Evolutionary conservation across 345 rosid genomes (phyloP).

Genomic region (Brassica cretica): DNA sequence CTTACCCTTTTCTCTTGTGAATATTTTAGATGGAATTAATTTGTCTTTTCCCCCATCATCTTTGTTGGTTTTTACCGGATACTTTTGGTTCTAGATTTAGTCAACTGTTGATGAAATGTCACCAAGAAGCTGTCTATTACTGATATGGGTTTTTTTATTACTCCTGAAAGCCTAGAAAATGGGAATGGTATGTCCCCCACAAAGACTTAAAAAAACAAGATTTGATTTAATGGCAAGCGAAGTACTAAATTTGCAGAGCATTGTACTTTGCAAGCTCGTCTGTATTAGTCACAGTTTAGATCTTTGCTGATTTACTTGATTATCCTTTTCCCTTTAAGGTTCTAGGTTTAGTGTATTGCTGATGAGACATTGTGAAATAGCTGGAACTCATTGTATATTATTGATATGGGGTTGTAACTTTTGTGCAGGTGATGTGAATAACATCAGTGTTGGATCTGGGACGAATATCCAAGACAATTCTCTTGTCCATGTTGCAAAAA

Average conservation of each 20-base stretch:
- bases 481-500: conserved; percentile 94
- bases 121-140: no score
- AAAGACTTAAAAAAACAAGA: background rate
- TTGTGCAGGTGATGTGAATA: conserved; percentile 78
- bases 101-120: no score
- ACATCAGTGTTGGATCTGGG: conserved; percentile 79
- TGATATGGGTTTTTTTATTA: no score
- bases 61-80: background rate
- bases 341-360: background rate
- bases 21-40: no score
- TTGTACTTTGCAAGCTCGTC: background rate
- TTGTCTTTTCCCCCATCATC: background rate
- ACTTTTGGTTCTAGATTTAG: no score
- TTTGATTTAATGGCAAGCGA: background rate
- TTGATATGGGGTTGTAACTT: conserved; percentile 10
- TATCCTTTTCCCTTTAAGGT: background rate
- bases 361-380: background rate
- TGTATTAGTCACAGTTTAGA: background rate
- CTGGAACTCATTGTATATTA: background rate
- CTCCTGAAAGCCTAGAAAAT: background rate
- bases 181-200: background rate
- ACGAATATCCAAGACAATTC: conserved; percentile 98
- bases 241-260: background rate
- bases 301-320: background rate
- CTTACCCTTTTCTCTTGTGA: no score